These are phyloP conservation scores for Botrytis tulipae DNA, from an alignment of 2,329 filamentous ascomycete species.

Conservation along the genomic window DNA sequence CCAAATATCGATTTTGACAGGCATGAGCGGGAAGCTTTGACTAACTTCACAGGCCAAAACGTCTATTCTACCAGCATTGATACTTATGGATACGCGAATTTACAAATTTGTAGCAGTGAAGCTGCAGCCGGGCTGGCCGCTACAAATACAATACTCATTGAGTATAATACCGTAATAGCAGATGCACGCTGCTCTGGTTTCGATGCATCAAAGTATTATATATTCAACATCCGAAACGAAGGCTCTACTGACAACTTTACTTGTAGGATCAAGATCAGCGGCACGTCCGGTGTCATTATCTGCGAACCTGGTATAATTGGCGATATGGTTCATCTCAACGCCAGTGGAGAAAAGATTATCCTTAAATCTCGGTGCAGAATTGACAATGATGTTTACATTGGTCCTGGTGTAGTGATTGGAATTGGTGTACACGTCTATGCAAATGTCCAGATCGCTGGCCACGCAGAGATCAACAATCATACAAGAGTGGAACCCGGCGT, in stretches of 20 bases:
- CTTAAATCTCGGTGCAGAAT: background rate
- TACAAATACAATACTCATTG: too few relatives aligned
- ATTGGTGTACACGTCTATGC: fast-evolving
- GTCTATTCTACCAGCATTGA: background rate
- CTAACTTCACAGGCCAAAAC: background rate
- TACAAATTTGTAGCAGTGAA: background rate
- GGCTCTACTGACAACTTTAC: background rate
- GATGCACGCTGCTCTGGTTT: background rate
- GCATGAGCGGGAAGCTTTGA: background rate
- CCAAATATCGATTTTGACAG: background rate
- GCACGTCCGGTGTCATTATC: background rate
- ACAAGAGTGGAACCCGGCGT: background rate
- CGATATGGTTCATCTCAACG: background rate
- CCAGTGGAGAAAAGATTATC: background rate
- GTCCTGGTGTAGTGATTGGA: background rate
- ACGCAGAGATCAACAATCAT: background rate
- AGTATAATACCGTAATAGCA: background rate
- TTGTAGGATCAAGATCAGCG: background rate
- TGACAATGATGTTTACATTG: background rate
- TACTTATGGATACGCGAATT: background rate
- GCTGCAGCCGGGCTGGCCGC: background rate
- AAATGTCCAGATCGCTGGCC: background rate
- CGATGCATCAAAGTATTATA: background rate
- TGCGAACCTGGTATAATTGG: too few relatives aligned
- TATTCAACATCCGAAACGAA: background rate